Percentiles rank a stretch among this genome's conserved stretches.
These are phyloP conservation scores for Claviceps cyperi DNA, from an alignment of 2,329 filamentous ascomycete species.

Conservation along the genomic window DNA sequence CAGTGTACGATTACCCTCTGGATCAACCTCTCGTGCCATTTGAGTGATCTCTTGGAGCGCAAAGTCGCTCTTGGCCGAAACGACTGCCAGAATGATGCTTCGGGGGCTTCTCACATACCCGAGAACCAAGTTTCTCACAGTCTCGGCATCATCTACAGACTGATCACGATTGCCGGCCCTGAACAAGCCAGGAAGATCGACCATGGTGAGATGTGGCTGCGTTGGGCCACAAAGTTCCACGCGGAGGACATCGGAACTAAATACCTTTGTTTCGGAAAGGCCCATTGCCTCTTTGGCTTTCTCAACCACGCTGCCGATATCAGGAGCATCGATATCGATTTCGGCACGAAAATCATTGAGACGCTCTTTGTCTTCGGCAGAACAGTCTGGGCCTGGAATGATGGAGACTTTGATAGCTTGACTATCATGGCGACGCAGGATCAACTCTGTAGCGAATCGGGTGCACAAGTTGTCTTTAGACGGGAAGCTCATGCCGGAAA, in stretches of 20 bases:
- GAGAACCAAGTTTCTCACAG: constrained; percentile 24
- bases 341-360: constrained; percentile 2
- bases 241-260: constrained; percentile 30
- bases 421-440: constrained; percentile 31
- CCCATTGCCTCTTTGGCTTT: constrained; percentile 7
- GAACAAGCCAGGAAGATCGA: constrained; percentile 43
- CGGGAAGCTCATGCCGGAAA: constrained; percentile 47
- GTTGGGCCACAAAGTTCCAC: constrained; percentile 33
- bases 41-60: constrained; percentile 36
- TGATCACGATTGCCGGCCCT: constrained; percentile 29
- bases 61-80: constrained; percentile 40
- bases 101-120: constrained; percentile 40
- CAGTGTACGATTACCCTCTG: constrained; percentile 27
- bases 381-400: constrained; percentile 16
- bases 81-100: constrained; percentile 45
- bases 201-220: constrained; percentile 38
- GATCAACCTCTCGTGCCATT: constrained; percentile 2
- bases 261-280: constrained; percentile 13
- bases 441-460: constrained; percentile 46
- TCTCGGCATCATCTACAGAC: constrained; percentile 17
- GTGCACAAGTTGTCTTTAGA: constrained; percentile 45
- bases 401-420: constrained; percentile 20
- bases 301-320: constrained; percentile 5
- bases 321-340: constrained; percentile 1
- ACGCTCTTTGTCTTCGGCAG: constrained; percentile 11